Evolutionary conservation across 805 yeast species (phyloP), one percentile per base, ranked within the genome.

Genomic region (Metschnikowia lachancei): DNA sequence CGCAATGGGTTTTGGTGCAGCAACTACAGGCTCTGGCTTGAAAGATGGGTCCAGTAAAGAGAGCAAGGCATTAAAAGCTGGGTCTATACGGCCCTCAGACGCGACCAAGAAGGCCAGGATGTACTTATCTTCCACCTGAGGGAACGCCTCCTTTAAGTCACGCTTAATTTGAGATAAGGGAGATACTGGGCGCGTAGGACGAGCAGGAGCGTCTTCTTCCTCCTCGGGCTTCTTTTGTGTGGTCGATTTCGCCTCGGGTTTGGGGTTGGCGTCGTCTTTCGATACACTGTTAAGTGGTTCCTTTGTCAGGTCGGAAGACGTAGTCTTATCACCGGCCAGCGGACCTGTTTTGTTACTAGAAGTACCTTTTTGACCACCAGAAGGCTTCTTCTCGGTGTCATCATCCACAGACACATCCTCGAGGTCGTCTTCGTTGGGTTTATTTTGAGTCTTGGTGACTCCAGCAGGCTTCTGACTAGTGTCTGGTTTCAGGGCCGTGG

Each of bases 61-160:
- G 49, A 92, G 71, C 57, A 91, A 70, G 0, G 97, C 97, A 63
- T 85, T 86, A 71, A 92, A 92, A 1, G 97, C 95, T 1, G 87
- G 83, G 56, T 89, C 97, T 36, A 88, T 63, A 39, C 77, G 73
- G 24, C 95, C 96, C 39, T 76, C 80, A 16, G 95, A 81, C 2
- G 98, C 98, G 61, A 94, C 87, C 46, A 91, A 71, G 1, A 88
- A 83, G 24, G 95, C 90, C 45, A 82, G 80, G 51, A 88, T 74
- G 56, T 82, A 78, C 51, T 81, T 78, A 26, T 78, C 85, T 35
- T 89, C 96, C 19, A 82, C 66, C 14, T 72, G 69, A 1, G 99
- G 98, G 64, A 92, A 92, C 0, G 97, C 97, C 18, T 88, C 96
- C 56, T 76, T 74, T 52, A 92, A 73, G 35, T 87, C 83, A 41